These are phyloP conservation scores for Fusarium sarcochroum DNA, from an alignment of 2,329 filamentous ascomycete species.

Conservation along the genomic window DNA sequence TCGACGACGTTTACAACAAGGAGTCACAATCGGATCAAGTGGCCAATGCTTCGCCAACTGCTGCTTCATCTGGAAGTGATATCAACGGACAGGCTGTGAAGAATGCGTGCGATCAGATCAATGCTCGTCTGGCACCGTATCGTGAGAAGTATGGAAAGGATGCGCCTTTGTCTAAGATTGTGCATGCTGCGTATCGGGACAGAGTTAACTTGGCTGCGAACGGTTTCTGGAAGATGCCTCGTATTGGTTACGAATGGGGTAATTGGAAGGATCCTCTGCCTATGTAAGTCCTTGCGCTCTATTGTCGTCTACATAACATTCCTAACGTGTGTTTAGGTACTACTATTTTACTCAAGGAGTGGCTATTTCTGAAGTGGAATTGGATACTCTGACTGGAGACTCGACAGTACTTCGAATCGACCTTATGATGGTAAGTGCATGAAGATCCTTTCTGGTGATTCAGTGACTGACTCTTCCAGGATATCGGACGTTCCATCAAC, in stretches of 20 bases:
- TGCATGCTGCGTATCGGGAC: constrained; percentile 59
- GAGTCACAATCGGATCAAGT: constrained; percentile 2
- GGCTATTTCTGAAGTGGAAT: constrained; percentile 3
- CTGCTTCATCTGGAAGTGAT: neutral
- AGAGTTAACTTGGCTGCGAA: constrained; percentile 91
- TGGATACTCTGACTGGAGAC: neutral
- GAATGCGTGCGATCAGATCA: neutral
- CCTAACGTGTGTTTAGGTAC: neutral
- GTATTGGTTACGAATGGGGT: constrained; percentile 92
- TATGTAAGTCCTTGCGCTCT: neutral
- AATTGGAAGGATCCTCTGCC: constrained; percentile 93
- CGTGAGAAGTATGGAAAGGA: neutral
- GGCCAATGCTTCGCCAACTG: neutral
- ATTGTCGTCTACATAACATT: rapidly evolving
- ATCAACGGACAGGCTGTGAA: constrained; percentile 8
- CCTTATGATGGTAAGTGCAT: neutral
- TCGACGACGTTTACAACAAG: constrained; percentile 5
- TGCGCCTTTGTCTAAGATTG: neutral
- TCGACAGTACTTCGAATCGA: neutral
- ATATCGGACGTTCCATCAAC: neutral
- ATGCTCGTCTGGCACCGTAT: neutral
- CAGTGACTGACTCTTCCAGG: neutral
- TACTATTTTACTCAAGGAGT: constrained; percentile 14
- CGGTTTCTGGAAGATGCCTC: constrained; percentile 92
- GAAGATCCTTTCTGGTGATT: rapidly evolving